Evolutionary conservation across 176 grass and related monocot genomes (phyloP).

Genomic region (Poa annua): DNA sequence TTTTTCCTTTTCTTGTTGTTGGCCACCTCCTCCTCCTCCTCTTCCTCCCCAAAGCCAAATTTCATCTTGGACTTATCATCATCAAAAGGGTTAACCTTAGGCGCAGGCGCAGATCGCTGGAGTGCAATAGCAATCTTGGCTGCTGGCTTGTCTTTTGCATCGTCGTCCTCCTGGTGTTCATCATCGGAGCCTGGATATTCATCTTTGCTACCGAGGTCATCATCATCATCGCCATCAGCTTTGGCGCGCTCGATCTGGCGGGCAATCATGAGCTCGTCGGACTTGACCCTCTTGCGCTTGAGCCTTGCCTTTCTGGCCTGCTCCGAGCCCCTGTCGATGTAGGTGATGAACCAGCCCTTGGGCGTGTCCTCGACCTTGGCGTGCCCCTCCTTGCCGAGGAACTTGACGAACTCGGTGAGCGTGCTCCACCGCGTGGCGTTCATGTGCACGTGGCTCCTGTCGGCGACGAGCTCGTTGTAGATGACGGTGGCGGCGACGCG

Average conservation of each 20-base stretch:
- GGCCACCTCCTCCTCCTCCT: constrained; percentile 27
- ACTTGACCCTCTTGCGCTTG: constrained; percentile 76
- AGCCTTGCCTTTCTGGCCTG: constrained; percentile 77
- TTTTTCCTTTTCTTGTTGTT: constrained; percentile 47
- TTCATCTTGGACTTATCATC: constrained; percentile 58
- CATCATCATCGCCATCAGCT: background rate
- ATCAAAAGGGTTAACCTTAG: constrained; percentile 53
- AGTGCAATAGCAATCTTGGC: constrained; percentile 78
- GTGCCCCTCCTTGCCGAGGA: constrained; percentile 64
- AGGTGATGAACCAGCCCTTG: constrained; percentile 97
- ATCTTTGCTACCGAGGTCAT: background rate
- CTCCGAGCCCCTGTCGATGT: constrained; percentile 86
- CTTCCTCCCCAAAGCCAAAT: constrained; percentile 65
- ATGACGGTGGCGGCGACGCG: constrained; percentile 85
- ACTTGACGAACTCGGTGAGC: constrained; percentile 85
- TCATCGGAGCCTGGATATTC: constrained; percentile 38
- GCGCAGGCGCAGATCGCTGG: constrained; percentile 35
- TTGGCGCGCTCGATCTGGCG: constrained; percentile 76
- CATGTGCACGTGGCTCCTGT: constrained; percentile 81
- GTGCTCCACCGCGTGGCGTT: constrained; percentile 80
- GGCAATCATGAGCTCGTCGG: constrained; percentile 78
- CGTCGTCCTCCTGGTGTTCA: background rate
- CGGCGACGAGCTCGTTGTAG: constrained; percentile 80
- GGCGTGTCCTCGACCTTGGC: constrained; percentile 96
- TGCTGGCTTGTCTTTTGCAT: background rate